These are phyloP conservation scores for Scedosporium apiospermum DNA, from an alignment of 2,329 filamentous ascomycete species.

Conservation along the genomic window DNA sequence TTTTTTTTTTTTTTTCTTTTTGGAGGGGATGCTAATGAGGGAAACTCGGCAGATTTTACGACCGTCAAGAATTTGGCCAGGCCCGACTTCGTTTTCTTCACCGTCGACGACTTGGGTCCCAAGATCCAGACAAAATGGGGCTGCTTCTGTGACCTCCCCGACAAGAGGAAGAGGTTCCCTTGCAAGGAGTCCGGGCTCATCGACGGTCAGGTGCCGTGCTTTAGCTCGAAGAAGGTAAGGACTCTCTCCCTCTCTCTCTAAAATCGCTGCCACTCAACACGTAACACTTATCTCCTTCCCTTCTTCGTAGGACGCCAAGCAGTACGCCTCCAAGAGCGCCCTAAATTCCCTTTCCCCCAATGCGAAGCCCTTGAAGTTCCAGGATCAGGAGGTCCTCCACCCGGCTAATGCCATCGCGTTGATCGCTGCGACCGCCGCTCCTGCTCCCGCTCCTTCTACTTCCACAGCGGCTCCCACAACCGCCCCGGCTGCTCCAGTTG, in stretches of 20 bases:
- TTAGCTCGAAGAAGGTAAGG: slow-evolving; percentile 35
- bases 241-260: not conserved
- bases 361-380: too few relatives aligned
- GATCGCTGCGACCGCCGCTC: too few relatives aligned
- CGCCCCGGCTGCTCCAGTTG: too few relatives aligned
- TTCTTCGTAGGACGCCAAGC: not conserved
- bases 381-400: too few relatives aligned
- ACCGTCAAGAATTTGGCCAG: slow-evolving; percentile 9
- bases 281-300: not conserved
- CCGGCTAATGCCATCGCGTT: too few relatives aligned
- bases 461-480: too few relatives aligned
- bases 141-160: slow-evolving; percentile 15
- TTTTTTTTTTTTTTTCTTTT: too few relatives aligned
- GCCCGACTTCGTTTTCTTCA: slow-evolving; percentile 12
- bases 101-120: slow-evolving; percentile 15
- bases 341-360: too few relatives aligned
- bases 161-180: slow-evolving; percentile 15
- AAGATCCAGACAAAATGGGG: slow-evolving; percentile 14
- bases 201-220: slow-evolving; percentile 21
- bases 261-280: not conserved
- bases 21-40: not conserved
- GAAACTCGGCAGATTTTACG: slow-evolving; percentile 8
- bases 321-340: too few relatives aligned
- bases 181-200: slow-evolving; percentile 24
- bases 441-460: too few relatives aligned